A percentile compares a stretch with the other conserved stretches of the same genome.
These are phyloP conservation scores for Cyberlindnera veronae DNA, from an alignment of 805 yeast genomes.

Conservation along the genomic window DNA sequence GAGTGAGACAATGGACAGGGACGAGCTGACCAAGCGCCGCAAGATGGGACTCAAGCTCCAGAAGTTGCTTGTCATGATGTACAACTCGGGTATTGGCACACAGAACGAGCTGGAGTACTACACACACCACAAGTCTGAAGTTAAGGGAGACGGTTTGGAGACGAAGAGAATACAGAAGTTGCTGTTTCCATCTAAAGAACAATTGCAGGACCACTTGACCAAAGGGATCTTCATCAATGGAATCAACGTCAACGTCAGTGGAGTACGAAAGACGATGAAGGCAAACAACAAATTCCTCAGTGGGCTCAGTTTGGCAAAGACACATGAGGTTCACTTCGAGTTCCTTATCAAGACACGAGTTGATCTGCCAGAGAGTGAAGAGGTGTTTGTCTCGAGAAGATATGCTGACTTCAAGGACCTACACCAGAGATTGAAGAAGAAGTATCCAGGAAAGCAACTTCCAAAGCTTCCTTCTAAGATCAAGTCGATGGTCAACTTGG, in stretches of 20 bases:
- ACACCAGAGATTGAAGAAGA: slow-evolving; percentile 45
- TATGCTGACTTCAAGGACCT: slow-evolving; percentile 67
- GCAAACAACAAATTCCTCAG: slow-evolving; percentile 25
- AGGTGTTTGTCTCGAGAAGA: slow-evolving; percentile 44
- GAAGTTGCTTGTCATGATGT: slow-evolving; percentile 60
- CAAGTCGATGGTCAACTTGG: slow-evolving; percentile 33
- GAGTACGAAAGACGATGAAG: slow-evolving; percentile 46
- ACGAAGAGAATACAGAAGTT: slow-evolving; percentile 32
- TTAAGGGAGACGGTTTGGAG: slow-evolving; percentile 27
- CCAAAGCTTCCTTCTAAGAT: slow-evolving; percentile 58
- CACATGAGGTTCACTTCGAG: slow-evolving; percentile 24
- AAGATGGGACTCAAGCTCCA: slow-evolving; percentile 59
- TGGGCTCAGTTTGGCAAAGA: slow-evolving; percentile 18
- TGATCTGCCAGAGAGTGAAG: slow-evolving; percentile 21
- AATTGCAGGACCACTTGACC: slow-evolving; percentile 30
- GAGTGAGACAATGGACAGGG: slow-evolving; percentile 71
- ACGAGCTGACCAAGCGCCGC: slow-evolving; percentile 67
- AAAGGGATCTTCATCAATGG: slow-evolving; percentile 46
- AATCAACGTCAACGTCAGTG: slow-evolving; percentile 60
- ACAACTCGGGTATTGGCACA: slow-evolving; percentile 72
- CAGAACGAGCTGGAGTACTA: slow-evolving; percentile 51
- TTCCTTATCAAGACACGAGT: slow-evolving; percentile 22
- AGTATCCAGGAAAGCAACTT: slow-evolving; percentile 67
- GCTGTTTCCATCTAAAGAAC: slow-evolving; percentile 40
- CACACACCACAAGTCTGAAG: slow-evolving; percentile 29